These are phyloP conservation scores for Magnolia kwangsiensis DNA, from an alignment of 164 flowering plant species.

Conservation along the genomic window DNA sequence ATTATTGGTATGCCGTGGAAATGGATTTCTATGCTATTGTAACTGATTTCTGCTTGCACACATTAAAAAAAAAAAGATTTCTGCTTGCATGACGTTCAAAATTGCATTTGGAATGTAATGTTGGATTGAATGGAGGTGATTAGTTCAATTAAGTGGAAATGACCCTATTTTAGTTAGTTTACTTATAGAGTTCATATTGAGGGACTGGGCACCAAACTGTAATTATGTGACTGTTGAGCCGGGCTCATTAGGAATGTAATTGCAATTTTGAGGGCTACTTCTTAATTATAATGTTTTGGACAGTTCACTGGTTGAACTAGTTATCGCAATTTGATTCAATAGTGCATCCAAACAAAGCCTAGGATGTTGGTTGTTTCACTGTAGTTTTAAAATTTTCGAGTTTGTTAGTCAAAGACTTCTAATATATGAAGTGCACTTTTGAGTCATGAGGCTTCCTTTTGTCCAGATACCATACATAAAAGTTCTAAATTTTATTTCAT, in stretches of 20 bases:
- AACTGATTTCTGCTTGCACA: not conserved
- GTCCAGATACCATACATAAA: not conserved
- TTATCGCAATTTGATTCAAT: not conserved
- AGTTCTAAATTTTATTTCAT: too few species aligned
- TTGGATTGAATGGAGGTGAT: too few species aligned
- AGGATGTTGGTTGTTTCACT: not conserved
- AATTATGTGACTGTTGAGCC: too few species aligned
- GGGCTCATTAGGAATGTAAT: too few species aligned
- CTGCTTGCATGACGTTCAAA: too few species aligned
- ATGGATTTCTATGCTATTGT: not conserved
- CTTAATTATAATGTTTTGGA: not conserved
- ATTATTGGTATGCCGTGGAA: not conserved
- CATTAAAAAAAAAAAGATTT: too few species aligned
- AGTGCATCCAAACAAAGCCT: not conserved
- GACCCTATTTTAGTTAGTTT: too few species aligned
- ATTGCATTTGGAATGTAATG: too few species aligned
- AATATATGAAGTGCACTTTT: not conserved
- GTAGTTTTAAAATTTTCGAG: too few species aligned
- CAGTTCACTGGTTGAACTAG: not conserved
- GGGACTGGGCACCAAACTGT: too few species aligned
- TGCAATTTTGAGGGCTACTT: not conserved
- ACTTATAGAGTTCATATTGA: too few species aligned
- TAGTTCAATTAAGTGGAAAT: too few species aligned
- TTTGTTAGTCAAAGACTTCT: not conserved
- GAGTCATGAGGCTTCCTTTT: not conserved